These are phyloP conservation scores for Tulasnella sp. DNA, from an alignment of 768 basidiomycete genomes.

Conservation along the genomic window DNA sequence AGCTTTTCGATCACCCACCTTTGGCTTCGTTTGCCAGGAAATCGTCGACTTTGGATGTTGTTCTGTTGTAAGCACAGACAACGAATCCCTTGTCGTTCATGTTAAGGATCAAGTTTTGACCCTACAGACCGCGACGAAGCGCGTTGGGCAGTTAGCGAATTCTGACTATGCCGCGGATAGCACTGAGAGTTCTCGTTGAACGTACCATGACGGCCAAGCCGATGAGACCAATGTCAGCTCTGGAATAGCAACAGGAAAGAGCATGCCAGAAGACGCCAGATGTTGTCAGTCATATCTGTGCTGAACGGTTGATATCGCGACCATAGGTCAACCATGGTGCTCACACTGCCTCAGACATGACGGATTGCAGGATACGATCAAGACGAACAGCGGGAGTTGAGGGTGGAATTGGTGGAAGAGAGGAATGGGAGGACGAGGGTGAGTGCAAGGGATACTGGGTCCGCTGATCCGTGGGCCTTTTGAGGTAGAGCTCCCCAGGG, in stretches of 20 bases:
- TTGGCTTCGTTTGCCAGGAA: constrained; percentile 98
- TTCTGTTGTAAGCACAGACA: constrained; percentile 96
- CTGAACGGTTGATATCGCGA: background rate
- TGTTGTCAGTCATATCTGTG: background rate
- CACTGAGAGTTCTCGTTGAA: constrained; percentile 5
- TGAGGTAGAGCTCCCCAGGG: constrained; percentile 1
- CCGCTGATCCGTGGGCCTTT: background rate
- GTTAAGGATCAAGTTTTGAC: constrained; percentile 94
- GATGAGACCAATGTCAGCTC: constrained; percentile 97
- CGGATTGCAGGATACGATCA: background rate
- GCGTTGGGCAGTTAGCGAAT: background rate
- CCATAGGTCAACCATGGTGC: background rate
- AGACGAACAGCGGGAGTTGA: background rate
- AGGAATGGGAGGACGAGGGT: background rate
- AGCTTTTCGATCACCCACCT: constrained; percentile 41
- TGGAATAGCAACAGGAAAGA: constrained; percentile 23
- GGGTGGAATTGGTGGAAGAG: background rate
- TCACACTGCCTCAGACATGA: constrained; percentile 4
- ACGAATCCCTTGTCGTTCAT: constrained; percentile 99
- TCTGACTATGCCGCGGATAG: background rate
- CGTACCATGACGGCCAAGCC: constrained; percentile 96
- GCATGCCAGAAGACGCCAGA: background rate
- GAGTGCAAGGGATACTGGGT: background rate
- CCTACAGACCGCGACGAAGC: constrained; percentile 34
- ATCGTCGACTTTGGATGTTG: constrained; percentile 86